Base-by-base conservation (phyloP, 495 filamentous ascomycete genomes). In the Beverwykella pulmonaria region DNA sequence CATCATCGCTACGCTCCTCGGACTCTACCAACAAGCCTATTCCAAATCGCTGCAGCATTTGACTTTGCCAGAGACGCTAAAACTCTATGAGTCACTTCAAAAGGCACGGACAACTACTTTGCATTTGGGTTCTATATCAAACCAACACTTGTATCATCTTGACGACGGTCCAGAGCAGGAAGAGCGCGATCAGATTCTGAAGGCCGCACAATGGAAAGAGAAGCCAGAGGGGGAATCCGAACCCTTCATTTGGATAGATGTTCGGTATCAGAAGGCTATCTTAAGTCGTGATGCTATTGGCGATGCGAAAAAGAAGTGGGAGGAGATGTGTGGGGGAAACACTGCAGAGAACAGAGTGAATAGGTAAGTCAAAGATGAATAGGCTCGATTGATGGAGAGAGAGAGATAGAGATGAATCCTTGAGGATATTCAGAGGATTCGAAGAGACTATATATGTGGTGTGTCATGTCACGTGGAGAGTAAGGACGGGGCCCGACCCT, bases 1-100 rank as follows among this genome's bases (percentile, higher is more conserved):
- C 5, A 41, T 61, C 2, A 41, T 74, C 23, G 71, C 59, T n/a
- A 57, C 44, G 8, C 67, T 72, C 2, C 47, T 74, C 6, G 55
- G 49, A 14, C 25, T 50, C 3, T 50, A 60, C 15, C 39, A 48
- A 25, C 23, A 12, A 23, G 3, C 32, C 14, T 10, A 10, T 2
- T 25, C 46, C 6, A 44, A 6, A 36, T 55, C 58, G 19, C 7
- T 12, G 2, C 58, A 20, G 7, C 19, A 44, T 12, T 1, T 29
- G 17, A 27, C 19, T 1, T 41, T 55, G 15, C 60, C 60, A 8
- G 26, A 53, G 15, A 19, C 22, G 1, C 49, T 63, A 8, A 47
- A 53, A 27, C 29, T 63, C 3, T 63, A 54, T 26, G 60, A 63
- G 22, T 3, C 22, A 17, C 22, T 63, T 7, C 60, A 63, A 29